Conservation (phyloP, 1,284 basidiomycete genomes). For the Jaminaea rosea region DNA sequence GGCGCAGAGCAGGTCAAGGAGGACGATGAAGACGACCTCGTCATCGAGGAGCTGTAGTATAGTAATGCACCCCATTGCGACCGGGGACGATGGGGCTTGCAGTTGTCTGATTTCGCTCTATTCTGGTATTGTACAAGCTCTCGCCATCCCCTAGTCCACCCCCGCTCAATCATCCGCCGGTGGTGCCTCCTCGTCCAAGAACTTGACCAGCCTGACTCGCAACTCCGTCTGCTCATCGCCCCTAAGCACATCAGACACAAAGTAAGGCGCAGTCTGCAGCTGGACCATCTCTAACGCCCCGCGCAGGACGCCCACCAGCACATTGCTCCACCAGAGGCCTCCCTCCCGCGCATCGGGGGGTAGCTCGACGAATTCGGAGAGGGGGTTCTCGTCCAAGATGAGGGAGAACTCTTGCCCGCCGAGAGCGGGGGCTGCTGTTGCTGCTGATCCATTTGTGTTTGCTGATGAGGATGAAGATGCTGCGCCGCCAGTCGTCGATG, state of each 20-base stretch:
- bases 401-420: conserved; percentile 60
- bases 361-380: conserved; percentile 93
- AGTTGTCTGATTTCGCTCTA: too few species aligned
- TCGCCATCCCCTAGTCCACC: too few species aligned
- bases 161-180: conserved; percentile 46
- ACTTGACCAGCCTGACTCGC: conserved; percentile 75
- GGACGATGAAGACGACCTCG: conserved; percentile 31
- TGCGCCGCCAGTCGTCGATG: conserved; percentile 5
- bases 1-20: conserved; percentile 1
- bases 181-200: conserved; percentile 77
- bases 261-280: conserved; percentile 85
- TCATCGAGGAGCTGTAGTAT: conserved; percentile 34
- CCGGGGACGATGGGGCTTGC: too few species aligned
- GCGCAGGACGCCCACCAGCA: conserved; percentile 83
- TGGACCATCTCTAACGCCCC: conserved; percentile 98
- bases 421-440: neutral
- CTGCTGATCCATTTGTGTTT: neutral
- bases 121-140: too few species aligned
- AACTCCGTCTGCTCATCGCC: conserved; percentile 94
- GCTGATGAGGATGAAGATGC: neutral
- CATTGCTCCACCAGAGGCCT: conserved; percentile 92
- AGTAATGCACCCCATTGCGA: neutral
- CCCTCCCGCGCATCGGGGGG: conserved; percentile 66
- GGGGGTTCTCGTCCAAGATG: conserved; percentile 86
- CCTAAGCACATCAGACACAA: conserved; percentile 78